Conservation (phyloP, 129 eudicot species). For the Flaveria sonorensis region DNA sequence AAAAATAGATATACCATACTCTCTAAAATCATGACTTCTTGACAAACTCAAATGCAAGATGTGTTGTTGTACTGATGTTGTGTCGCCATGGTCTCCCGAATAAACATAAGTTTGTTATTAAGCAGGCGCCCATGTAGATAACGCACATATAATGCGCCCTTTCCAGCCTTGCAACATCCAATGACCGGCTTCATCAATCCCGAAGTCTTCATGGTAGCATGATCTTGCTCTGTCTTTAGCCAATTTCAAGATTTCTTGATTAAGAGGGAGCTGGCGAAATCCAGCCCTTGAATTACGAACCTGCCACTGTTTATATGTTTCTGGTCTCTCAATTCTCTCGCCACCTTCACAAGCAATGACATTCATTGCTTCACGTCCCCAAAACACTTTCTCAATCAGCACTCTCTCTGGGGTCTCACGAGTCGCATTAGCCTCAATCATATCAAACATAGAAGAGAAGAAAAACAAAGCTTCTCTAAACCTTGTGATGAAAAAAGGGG, state of each 20-base stretch:
- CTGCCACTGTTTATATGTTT: conserved; percentile 86
- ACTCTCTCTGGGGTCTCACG: conserved; percentile 62
- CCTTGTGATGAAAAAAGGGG: conserved; percentile 74
- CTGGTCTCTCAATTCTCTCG: conserved; percentile 83
- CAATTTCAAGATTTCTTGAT: conserved; percentile 61
- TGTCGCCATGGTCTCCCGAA: conserved; percentile 4
- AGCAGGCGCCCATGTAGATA: conserved; percentile 58
- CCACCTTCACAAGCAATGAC: conserved; percentile 85
- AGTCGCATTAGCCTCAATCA: conserved; percentile 63
- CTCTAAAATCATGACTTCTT: neutral
- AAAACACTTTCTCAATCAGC: conserved; percentile 58
- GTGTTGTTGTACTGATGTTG: neutral
- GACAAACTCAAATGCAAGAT: conserved; percentile 14
- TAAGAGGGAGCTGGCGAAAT: conserved; percentile 57
- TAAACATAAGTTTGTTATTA: conserved; percentile 19
- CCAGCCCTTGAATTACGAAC: conserved; percentile 68
- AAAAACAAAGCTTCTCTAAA: conserved; percentile 82
- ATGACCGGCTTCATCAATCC: conserved; percentile 69
- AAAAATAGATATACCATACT: conserved; percentile 23
- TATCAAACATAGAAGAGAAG: conserved; percentile 78
- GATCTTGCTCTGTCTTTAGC: conserved; percentile 52
- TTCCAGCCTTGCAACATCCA: conserved; percentile 93
- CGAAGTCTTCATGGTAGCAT: conserved; percentile 63
- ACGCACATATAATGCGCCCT: conserved; percentile 65
- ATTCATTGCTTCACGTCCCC: conserved; percentile 78